Conservation (phyloP, 768 basidiomycete genomes). For the Pleurotus djamor region DNA sequence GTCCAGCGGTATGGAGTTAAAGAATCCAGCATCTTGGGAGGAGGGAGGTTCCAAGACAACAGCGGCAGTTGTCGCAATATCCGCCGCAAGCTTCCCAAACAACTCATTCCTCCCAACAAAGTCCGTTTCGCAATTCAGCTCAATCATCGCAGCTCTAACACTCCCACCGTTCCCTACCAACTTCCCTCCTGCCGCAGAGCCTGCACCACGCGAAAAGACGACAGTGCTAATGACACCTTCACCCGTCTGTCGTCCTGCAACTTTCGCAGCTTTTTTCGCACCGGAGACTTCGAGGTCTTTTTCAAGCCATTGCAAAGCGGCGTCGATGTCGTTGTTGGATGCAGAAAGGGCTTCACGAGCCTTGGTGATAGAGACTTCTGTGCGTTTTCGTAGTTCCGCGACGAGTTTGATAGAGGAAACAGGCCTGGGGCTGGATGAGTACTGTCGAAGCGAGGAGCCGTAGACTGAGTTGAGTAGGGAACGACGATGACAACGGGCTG, state of each 20-base stretch:
- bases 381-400: conserved; percentile 80
- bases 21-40: conserved; percentile 20
- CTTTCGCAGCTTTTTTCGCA: conserved; percentile 79
- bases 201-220: conserved; percentile 60
- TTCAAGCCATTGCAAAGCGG: conserved; percentile 79
- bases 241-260: conserved; percentile 68
- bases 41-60: conserved; percentile 54
- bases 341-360: conserved; percentile 84
- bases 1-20: conserved; percentile 52
- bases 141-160: conserved; percentile 82
- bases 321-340: conserved; percentile 69
- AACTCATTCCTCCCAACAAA: conserved; percentile 88
- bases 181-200: conserved; percentile 22
- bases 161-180: conserved; percentile 34
- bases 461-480: not conserved
- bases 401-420: conserved; percentile 62
- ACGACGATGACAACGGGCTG: conserved; percentile 1
- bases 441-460: conserved; percentile 29
- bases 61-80: conserved; percentile 84
- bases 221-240: conserved; percentile 83
- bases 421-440: conserved; percentile 38
- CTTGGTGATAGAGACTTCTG: conserved; percentile 80
- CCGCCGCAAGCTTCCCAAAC: conserved; percentile 72
- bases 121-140: conserved; percentile 96
- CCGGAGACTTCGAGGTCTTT: conserved; percentile 71